Conservation (phyloP, 2,329 filamentous ascomycete species). For the Scytalidium lignicola region DNA sequence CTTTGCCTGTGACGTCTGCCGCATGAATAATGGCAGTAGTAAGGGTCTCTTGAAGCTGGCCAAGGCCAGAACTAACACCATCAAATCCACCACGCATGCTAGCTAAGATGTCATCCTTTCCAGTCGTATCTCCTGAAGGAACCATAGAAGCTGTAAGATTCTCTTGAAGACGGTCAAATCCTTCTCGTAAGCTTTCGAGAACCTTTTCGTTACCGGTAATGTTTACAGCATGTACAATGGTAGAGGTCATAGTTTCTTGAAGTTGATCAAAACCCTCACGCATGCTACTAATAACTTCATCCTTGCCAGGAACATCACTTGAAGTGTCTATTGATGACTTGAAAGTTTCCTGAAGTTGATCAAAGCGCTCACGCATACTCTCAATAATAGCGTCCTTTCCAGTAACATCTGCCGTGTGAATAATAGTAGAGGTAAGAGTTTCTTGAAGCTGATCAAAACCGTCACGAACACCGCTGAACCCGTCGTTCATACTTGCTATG, state of each 20-base stretch:
- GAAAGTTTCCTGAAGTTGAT: conserved; percentile 39
- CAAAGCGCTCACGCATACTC: conserved; percentile 67
- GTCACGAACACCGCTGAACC: conserved; percentile 52
- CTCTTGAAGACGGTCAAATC: background rate
- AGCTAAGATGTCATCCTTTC: conserved; percentile 67
- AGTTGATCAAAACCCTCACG: conserved; percentile 60
- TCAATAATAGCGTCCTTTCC: conserved; percentile 68
- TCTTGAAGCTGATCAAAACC: conserved; percentile 62
- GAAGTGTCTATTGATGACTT: conserved; percentile 44
- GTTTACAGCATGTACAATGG: conserved; percentile 41
- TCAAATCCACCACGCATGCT: conserved; percentile 64
- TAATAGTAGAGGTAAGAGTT: conserved; percentile 46
- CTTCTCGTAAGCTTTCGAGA: conserved; percentile 38
- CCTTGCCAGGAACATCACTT: conserved; percentile 63
- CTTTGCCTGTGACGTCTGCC: conserved; percentile 63
- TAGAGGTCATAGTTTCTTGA: conserved; percentile 49
- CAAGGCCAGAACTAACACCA: conserved; percentile 68
- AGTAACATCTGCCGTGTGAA: conserved; percentile 37
- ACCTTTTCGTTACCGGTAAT: conserved; percentile 49
- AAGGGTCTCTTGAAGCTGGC: conserved; percentile 31
- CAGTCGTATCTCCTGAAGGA: conserved; percentile 58
- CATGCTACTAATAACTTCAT: conserved; percentile 71
- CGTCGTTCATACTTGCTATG: conserved; percentile 37
- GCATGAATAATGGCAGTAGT: conserved; percentile 66
- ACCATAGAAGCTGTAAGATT: conserved; percentile 55